Evolutionary conservation across 192 early-diverging fungal species (phyloP), one percentile per base, ranked within the genome.

Genomic region (Coemansia sp.): DNA sequence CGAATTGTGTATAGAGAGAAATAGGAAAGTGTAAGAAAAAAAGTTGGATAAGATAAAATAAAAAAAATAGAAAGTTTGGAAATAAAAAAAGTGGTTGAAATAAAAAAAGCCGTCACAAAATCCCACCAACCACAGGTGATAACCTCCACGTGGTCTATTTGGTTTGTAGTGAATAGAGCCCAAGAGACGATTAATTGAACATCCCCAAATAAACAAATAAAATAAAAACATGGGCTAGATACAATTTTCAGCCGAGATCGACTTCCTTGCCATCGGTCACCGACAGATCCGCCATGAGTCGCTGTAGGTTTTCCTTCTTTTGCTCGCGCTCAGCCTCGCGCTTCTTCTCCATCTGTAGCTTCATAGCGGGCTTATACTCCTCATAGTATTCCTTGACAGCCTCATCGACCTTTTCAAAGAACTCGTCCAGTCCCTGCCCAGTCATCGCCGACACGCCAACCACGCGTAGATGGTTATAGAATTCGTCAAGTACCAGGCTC

Each of bases 401-500:
- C 44, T 95, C 94, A 50, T 89, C 87, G 16, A 99, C 86, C 43
- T 90, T 90, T 8, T 86, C 87, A 66, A 99, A 92, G 63, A 99
- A 89, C 65, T 93, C 95, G 43, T 92, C 91, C 81, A 96, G 90
- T n/a, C 97, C 97, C 20, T 83, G 88, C 16, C 97, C 97, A 0
- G 97, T 96, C 73, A 97, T 89, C 0, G 96, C 95, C 49, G 92
- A 94, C 2, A 99, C 96, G 34, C 95, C 94, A 1, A 90, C 93
- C 9, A 92, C 90, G 76, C 92, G 61, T 47, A 95, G 66, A 66
- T 91, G 87, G 58, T 85, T 85, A 79, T 99, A 99, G 74, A 99
- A 99, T 87, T 99, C 97, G 73, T 99, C 97, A 65, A 99, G 81
- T 3, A 97, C 96, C 64, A 99, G 76, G 62, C 93, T 94, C 97